Evolutionary conservation across 768 basidiomycete genomes (phyloP).

Genomic region (Mrakia gelida): DNA sequence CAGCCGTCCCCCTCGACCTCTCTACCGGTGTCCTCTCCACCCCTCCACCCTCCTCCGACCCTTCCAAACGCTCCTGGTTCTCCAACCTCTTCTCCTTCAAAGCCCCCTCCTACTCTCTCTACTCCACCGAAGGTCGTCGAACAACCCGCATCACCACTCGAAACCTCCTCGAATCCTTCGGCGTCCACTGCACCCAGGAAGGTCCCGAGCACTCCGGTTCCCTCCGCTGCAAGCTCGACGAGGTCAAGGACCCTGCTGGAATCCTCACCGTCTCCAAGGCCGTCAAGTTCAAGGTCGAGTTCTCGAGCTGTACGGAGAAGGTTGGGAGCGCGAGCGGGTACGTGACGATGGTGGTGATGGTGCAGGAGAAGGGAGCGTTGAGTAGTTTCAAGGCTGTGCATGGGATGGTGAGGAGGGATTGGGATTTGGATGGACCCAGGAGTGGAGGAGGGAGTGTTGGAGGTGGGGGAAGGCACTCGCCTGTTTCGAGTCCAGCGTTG

Average conservation of each 20-base stretch:
- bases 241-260: constrained; percentile 56
- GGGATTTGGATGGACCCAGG: constrained; percentile 30
- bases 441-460: background rate
- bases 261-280: constrained; percentile 59
- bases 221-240: constrained; percentile 72
- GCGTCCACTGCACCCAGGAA: constrained; percentile 49
- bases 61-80: constrained; percentile 73
- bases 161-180: constrained; percentile 64
- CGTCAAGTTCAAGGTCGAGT: constrained; percentile 77
- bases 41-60: constrained; percentile 51
- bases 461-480: background rate
- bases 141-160: constrained; percentile 71
- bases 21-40: constrained; percentile 23
- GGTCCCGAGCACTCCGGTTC: constrained; percentile 62
- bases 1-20: constrained; percentile 18
- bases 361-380: constrained; percentile 81
- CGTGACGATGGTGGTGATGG: constrained; percentile 59
- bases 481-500: constrained; percentile 2
- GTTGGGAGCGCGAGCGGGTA: constrained; percentile 49
- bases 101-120: constrained; percentile 49
- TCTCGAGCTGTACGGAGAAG: constrained; percentile 47
- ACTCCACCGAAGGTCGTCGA: constrained; percentile 48
- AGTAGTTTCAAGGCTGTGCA: constrained; percentile 63
- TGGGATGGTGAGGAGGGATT: constrained; percentile 23
- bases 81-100: constrained; percentile 83